These are phyloP conservation scores for Saprolegnia diclina DNA, from an alignment of 352 stramenopile species.

Conservation along the genomic window DNA sequence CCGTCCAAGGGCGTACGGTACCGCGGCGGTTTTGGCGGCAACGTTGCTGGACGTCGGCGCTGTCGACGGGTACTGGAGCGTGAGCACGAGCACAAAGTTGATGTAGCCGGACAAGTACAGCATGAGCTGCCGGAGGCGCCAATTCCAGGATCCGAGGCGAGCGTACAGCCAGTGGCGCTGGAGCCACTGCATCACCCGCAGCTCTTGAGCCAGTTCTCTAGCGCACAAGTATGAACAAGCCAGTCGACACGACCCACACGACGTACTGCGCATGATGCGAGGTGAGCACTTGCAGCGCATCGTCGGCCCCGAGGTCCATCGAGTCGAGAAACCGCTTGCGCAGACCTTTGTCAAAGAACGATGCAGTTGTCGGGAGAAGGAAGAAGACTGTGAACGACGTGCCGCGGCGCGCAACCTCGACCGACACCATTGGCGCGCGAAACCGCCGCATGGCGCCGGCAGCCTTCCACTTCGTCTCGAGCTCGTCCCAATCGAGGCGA, in stretches of 20 bases:
- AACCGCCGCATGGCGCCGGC: constrained; percentile 2
- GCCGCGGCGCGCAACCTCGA: constrained; percentile 7
- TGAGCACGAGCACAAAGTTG: constrained; percentile 25
- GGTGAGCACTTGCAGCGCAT: constrained; percentile 21
- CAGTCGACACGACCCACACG: neutral
- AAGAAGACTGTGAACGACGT: constrained; percentile 22
- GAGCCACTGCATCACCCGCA: constrained; percentile 17
- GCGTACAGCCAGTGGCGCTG: constrained; percentile 9
- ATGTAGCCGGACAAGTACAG: constrained; percentile 22
- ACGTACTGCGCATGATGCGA: constrained; percentile 19
- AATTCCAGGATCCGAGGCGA: constrained; percentile 11
- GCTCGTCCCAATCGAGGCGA: neutral
- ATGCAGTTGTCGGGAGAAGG: neutral
- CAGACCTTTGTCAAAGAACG: constrained; percentile 14
- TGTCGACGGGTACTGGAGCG: no score
- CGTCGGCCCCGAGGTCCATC: constrained; percentile 19
- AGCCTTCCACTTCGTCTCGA: neutral
- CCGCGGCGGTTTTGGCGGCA: neutral
- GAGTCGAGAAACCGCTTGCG: constrained; percentile 6
- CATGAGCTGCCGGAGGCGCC: constrained; percentile 16
- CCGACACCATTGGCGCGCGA: constrained; percentile 12
- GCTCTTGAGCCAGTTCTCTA: constrained; percentile 21
- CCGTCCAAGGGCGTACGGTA: neutral
- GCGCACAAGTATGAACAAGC: no score
- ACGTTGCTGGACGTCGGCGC: neutral